These are phyloP conservation scores for Russula lepida DNA, from an alignment of 768 basidiomycete genomes.

Conservation along the genomic window DNA sequence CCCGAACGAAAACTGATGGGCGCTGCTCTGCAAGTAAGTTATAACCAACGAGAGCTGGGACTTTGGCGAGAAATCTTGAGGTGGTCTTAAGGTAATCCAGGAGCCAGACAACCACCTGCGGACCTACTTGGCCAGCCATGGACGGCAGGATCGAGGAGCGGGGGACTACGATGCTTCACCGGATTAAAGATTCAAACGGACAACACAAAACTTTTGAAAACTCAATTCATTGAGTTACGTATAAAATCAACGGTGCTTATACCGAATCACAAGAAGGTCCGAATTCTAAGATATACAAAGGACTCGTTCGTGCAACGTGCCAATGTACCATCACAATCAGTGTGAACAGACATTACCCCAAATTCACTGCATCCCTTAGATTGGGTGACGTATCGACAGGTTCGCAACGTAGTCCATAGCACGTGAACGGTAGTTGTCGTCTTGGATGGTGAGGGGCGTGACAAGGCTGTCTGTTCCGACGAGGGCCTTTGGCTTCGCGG, in stretches of 20 bases:
- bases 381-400: conserved; percentile 13
- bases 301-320: background rate
- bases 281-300: background rate
- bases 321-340: background rate
- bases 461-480: conserved; percentile 5
- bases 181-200: no score
- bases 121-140: no score
- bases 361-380: background rate
- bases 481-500: conserved; percentile 7
- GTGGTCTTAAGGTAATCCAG: no score
- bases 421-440: conserved; percentile 15
- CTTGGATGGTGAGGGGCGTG: conserved; percentile 1
- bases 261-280: background rate
- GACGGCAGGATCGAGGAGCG: no score
- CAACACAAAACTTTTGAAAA: background rate
- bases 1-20: no score
- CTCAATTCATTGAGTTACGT: background rate
- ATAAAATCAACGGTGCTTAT: background rate
- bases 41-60: no score
- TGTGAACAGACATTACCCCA: background rate
- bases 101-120: no score
- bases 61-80: no score
- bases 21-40: no score
- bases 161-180: no score
- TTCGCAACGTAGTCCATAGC: conserved; percentile 10